Percentiles rank a stretch among this genome's conserved stretches.
These are phyloP conservation scores for Amanita polypyramis DNA, from an alignment of 768 basidiomycete species.

Conservation along the genomic window DNA sequence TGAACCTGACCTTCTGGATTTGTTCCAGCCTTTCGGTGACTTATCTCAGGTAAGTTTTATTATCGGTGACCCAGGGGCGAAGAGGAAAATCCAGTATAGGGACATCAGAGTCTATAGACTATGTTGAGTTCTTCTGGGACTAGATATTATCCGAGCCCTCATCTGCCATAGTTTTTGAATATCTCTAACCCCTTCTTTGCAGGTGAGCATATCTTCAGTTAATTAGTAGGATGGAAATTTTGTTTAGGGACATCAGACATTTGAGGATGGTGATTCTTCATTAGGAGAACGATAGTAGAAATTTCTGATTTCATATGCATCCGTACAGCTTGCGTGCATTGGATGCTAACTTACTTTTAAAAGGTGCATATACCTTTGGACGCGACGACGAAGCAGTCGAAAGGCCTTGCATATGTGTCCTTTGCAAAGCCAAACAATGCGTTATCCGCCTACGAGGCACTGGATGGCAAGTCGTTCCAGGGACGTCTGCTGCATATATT, in stretches of 20 bases:
- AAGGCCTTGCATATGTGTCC: slow-evolving; percentile 43
- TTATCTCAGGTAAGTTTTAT: slow-evolving; percentile 63
- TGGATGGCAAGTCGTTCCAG: slow-evolving; percentile 84
- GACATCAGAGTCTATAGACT: slow-evolving; percentile 42
- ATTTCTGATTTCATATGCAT: slow-evolving; percentile 18
- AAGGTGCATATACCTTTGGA: slow-evolving; percentile 44
- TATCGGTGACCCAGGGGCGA: slow-evolving; percentile 1
- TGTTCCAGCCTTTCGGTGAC: slow-evolving; percentile 62
- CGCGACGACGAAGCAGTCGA: slow-evolving; percentile 30
- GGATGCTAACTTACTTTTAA: slow-evolving; percentile 7
- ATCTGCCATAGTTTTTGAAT: slow-evolving; percentile 1
- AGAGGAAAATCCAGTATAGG: slow-evolving; percentile 43
- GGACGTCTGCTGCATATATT: slow-evolving; percentile 88
- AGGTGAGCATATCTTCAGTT: slow-evolving; percentile 28
- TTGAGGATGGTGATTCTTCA: slow-evolving; percentile 43
- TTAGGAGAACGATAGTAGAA: slow-evolving; percentile 41
- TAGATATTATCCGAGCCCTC: slow-evolving; percentile 44
- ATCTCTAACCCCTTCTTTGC: slow-evolving; percentile 11
- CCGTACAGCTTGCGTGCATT: not conserved
- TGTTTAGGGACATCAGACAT: slow-evolving; percentile 62
- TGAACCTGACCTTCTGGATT: slow-evolving; percentile 51
- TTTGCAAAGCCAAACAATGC: slow-evolving; percentile 31
- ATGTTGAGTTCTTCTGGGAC: slow-evolving; percentile 32
- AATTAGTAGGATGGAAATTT: slow-evolving; percentile 28
- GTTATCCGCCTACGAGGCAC: slow-evolving; percentile 58